These are phyloP conservation scores for Ophioceras dolichostomum DNA, from an alignment of 2,329 filamentous ascomycete genomes.

Conservation along the genomic window DNA sequence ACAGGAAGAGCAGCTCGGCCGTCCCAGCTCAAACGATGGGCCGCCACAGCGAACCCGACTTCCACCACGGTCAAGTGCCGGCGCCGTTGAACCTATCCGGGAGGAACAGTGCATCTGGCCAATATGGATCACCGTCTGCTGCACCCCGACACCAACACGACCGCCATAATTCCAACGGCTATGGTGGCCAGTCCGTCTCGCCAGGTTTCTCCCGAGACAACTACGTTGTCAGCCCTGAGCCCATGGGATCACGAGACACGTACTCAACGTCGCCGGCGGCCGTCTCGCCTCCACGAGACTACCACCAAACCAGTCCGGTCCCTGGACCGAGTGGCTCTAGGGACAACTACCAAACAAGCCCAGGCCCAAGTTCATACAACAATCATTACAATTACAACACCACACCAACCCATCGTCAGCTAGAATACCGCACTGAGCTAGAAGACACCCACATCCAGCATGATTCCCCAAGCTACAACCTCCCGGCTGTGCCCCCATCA, in stretches of 20 bases:
- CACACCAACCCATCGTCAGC: conserved; percentile 2
- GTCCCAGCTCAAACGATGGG: conserved; percentile 9
- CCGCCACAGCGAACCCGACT: conserved; percentile 18
- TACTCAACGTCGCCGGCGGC: not conserved
- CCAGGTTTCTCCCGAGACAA: conserved; percentile 6
- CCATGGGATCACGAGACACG: not conserved
- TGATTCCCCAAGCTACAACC: conserved; percentile 22
- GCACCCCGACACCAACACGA: conserved; percentile 12
- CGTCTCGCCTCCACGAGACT: not conserved
- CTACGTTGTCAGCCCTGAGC: not conserved
- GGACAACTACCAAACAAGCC: conserved; percentile 2
- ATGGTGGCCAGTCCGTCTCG: conserved; percentile 10
- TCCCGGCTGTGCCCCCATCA: conserved; percentile 40
- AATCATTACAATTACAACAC: conserved; percentile 1
- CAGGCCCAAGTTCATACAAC: not conserved
- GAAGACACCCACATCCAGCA: conserved; percentile 19
- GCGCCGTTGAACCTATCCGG: conserved; percentile 31
- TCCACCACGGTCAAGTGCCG: conserved; percentile 25
- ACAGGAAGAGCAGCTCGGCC: conserved; percentile 14
- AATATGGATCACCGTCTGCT: conserved; percentile 6
- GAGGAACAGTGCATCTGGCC: conserved; percentile 19
- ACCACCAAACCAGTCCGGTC: conserved; percentile 2
- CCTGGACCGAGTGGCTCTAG: too few relatives aligned
- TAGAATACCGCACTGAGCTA: conserved; percentile 18
- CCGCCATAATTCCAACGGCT: conserved; percentile 16